Percentiles rank a stretch among this genome's conserved stretches.
These are phyloP conservation scores for Coemansia sp. DNA, from an alignment of 192 early-diverging fungal species.

Conservation along the genomic window DNA sequence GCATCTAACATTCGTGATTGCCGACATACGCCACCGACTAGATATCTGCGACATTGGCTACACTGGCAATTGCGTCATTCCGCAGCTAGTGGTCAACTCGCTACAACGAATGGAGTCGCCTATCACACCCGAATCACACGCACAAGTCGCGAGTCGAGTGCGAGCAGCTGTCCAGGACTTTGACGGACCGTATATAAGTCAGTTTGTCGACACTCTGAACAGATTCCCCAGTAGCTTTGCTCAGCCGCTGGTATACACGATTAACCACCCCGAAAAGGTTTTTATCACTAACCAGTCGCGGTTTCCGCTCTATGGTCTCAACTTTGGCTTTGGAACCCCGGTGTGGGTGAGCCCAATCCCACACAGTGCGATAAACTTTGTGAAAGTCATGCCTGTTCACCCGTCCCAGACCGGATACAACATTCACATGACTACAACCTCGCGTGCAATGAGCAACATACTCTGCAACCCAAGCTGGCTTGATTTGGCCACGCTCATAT, in stretches of 20 bases:
- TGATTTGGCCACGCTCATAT: not conserved
- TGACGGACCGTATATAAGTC: slow-evolving; percentile 2
- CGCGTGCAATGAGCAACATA: slow-evolving; percentile 5
- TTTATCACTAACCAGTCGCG: slow-evolving; percentile 28
- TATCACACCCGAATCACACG: not conserved
- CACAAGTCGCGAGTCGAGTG: not conserved
- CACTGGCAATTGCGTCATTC: not conserved
- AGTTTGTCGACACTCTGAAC: not conserved
- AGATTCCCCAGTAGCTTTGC: slow-evolving; percentile 6
- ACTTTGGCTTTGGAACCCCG: slow-evolving; percentile 29
- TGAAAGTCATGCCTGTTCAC: not conserved
- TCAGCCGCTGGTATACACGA: slow-evolving; percentile 12
- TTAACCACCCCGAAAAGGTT: slow-evolving; percentile 7
- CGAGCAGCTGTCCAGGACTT: not conserved
- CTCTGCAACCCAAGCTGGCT: slow-evolving; percentile 10
- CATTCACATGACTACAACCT: slow-evolving; percentile 10
- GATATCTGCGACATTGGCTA: not conserved
- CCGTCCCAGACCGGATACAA: slow-evolving; percentile 14
- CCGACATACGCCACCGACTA: not conserved
- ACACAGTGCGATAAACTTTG: not conserved
- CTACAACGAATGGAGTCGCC: not conserved
- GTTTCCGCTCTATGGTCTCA: slow-evolving; percentile 18
- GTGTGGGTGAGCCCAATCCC: slow-evolving; percentile 21
- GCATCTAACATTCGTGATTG: not conserved
- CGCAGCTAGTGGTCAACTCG: not conserved